Conservation (phyloP, 306 rosid species). For the Vigna mungo region DNA sequence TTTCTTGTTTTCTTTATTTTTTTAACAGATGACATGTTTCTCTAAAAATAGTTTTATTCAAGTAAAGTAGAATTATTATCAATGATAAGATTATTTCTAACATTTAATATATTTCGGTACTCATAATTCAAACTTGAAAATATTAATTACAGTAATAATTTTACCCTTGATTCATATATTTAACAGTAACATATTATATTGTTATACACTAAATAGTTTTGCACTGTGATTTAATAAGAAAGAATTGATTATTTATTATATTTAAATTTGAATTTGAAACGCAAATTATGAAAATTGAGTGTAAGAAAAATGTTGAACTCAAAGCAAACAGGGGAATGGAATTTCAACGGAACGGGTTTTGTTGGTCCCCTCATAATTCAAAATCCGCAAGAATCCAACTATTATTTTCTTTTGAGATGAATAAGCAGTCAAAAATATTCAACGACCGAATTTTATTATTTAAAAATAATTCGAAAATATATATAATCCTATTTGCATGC, state of each 20-base stretch:
- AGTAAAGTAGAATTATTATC: no score
- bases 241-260: no score
- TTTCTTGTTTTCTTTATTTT: not conserved
- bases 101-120: no score
- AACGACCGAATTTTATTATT: not conserved
- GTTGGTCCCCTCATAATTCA: constrained; percentile 41
- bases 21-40: not conserved
- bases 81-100: no score
- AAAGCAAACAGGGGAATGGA: constrained; percentile 37
- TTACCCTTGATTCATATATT: not conserved
- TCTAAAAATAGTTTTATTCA: no score
- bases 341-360: constrained; percentile 49
- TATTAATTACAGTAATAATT: no score
- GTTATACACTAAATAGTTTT: no score
- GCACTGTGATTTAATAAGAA: no score
- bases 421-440: constrained; percentile 32
- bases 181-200: no score
- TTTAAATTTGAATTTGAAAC: constrained; percentile 9
- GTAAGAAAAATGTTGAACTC: constrained; percentile 30
- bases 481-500: constrained; percentile 58
- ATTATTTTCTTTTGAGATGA: constrained; percentile 25
- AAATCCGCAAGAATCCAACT: constrained; percentile 32
- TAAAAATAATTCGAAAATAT: not conserved
- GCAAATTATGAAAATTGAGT: not conserved
- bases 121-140: not conserved